phyloP scores from a whole-genome alignment of 176 grass and related monocot species.

The Bonia amplexicaulis region DNA sequence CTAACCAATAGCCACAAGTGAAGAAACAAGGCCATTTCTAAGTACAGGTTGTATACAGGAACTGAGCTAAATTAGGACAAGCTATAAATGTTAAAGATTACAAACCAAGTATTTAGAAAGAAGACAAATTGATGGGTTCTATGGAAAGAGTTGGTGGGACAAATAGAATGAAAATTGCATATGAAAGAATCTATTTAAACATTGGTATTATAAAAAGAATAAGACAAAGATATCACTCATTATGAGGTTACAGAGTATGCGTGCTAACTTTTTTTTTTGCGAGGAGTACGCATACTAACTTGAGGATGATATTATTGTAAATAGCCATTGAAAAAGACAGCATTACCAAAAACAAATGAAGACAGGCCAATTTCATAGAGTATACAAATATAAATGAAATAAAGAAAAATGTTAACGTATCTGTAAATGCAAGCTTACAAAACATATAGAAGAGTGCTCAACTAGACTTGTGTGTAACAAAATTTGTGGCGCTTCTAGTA shows the following conservation, averaged over 20 bases:
- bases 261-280: background rate
- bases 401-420: background rate
- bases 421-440: background rate
- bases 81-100: background rate
- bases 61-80: background rate
- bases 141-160: background rate
- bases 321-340: background rate
- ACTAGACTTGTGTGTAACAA: background rate
- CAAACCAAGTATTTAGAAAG: background rate
- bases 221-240: background rate
- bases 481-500: background rate
- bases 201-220: background rate
- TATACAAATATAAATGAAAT: background rate
- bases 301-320: background rate
- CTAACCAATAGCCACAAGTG: background rate
- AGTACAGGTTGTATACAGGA: background rate
- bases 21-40: background rate
- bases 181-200: background rate
- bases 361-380: background rate
- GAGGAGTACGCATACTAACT: background rate
- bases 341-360: background rate
- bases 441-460: background rate
- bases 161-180: background rate
- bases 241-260: background rate
- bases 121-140: background rate